phyloP scores from a whole-genome alignment of 2,329 filamentous ascomycete genomes.

The Aspergillus uvarum region DNA sequence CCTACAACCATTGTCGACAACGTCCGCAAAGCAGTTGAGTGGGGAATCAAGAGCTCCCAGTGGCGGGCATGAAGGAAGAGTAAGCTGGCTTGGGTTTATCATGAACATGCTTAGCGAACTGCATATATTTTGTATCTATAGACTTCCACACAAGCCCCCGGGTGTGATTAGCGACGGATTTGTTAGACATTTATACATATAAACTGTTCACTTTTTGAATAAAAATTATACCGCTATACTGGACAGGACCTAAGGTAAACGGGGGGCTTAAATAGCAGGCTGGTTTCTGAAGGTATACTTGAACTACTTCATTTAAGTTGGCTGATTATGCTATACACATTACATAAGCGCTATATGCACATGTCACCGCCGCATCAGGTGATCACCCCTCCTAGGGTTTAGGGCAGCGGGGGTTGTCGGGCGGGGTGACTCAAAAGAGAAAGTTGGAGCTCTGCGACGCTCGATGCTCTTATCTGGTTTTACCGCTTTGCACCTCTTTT shows the following conservation, averaged over 20 bases:
- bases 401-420: slow-evolving; percentile 25
- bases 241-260: no score
- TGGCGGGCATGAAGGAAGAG: slow-evolving; percentile 26
- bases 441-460: slow-evolving; percentile 8
- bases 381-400: slow-evolving; percentile 35
- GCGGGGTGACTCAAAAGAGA: slow-evolving; percentile 35
- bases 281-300: not conserved
- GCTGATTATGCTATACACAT: not conserved
- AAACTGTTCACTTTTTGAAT: not conserved
- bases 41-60: slow-evolving; percentile 63
- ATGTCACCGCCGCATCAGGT: slow-evolving; percentile 7
- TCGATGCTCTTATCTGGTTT: not conserved
- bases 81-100: not conserved
- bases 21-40: slow-evolving; percentile 74
- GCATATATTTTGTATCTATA: not conserved
- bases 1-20: slow-evolving; percentile 69
- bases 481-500: slow-evolving; percentile 3
- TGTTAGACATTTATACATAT: not conserved
- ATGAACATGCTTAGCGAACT: not conserved
- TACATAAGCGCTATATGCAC: not conserved
- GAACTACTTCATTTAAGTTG: no score
- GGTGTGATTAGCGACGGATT: not conserved
- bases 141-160: not conserved
- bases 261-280: not conserved
- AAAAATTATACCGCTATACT: no score